Evolutionary conservation across 2,329 filamentous ascomycete species (phyloP), one percentile per base, ranked within the genome.

Genomic region (Grosmannia clavigera): DNA sequence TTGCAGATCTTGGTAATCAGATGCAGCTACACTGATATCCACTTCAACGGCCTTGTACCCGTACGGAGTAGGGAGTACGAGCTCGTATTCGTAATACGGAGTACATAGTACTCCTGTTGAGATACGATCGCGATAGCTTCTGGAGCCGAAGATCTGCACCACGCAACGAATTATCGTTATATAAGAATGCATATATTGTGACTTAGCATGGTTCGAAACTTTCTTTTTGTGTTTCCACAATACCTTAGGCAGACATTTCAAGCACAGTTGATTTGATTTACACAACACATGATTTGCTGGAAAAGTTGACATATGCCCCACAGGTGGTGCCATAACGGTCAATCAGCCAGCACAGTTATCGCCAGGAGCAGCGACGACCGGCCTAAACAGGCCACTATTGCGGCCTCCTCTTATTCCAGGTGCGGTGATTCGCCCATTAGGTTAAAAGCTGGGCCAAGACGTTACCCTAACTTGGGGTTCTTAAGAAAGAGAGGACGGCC

Each of bases 331-430:
- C 54, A 56, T 40, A 16, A 19, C 3, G 25, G 22, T 43, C 5
- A 43, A 56, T 46, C 38, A 31, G 22, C 25, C n/a, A 40, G 19
- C 35, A 46, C 22, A 7, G 35, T 31, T 56, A 56, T 56, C 54
- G 54, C 35, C 35, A 56, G 22, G 25, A 22, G n/a, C 50, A 52
- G 50, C 25, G 6, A 52, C 27, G 27, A 52, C 50, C 16, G 29
- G 54, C 54, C 54, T n/a, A 38, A 56, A 56, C 54, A 56, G 54
- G 54, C 54, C 54, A 56, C 38, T 46, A 56, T 56, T 40, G n/a
- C 33, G 19, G 51, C 53, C 22, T 22, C 3, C n/a, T 16, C 12
- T 6, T 27, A 27, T 29, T 43, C 29, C n/a, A 43, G 38, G 33
- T 14, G 22, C 19, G 22, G n/a, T 56, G 54, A 56, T 56, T 56